phyloP scores from a whole-genome alignment of 2,329 filamentous ascomycete genomes.

The Botryotinia convoluta region DNA sequence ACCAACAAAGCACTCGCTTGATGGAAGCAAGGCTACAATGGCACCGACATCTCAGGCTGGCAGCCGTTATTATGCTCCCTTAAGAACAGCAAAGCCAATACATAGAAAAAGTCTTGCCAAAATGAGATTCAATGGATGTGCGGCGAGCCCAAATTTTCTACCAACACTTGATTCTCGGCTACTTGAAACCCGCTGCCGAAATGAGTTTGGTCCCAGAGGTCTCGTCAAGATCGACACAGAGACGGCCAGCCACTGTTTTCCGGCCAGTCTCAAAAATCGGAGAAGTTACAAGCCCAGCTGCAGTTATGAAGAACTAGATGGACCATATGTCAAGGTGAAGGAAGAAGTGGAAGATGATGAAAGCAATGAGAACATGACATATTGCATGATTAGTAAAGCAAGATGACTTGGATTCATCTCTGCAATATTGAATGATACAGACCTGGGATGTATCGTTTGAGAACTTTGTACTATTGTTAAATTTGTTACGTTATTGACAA shows the following conservation, averaged over 20 bases:
- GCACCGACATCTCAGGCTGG: neutral
- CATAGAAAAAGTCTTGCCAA: neutral
- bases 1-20: neutral
- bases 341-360: neutral
- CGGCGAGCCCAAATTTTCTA: neutral
- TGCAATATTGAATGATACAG: neutral
- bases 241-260: too few species aligned
- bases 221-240: neutral
- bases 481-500: neutral
- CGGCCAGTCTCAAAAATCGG: neutral
- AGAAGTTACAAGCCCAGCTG: neutral
- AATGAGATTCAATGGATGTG: neutral
- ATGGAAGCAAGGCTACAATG: neutral
- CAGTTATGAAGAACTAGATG: neutral
- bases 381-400: neutral
- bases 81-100: neutral
- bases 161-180: neutral
- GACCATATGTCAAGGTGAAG: neutral
- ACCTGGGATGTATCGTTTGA: neutral
- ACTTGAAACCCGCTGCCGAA: neutral
- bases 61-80: neutral
- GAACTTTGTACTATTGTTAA: neutral
- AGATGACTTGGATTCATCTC: neutral
- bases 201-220: neutral
- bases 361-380: neutral